phyloP scores from a whole-genome alignment of 2,329 filamentous ascomycete genomes.

The Nemania sp. region DNA sequence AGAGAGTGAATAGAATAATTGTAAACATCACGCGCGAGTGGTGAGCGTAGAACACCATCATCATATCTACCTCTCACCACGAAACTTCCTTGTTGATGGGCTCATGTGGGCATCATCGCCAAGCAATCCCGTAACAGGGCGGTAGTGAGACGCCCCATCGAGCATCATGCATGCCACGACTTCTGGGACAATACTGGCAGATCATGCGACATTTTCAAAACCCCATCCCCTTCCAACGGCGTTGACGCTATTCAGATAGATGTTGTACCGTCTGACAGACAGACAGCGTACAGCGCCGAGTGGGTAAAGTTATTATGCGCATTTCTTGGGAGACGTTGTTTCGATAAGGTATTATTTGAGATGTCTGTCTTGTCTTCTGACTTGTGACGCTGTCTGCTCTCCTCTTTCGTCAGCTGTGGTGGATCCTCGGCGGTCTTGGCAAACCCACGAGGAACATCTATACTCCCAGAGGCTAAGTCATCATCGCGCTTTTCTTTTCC shows the following conservation, averaged over 20 bases:
- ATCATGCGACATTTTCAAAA: conserved; percentile 24
- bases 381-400: conserved; percentile 2
- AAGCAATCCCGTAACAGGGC: not conserved
- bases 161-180: conserved; percentile 16
- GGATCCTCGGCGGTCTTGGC: conserved; percentile 35
- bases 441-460: conserved; percentile 34
- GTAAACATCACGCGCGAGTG: not conserved
- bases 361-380: too few relatives aligned
- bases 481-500: conserved; percentile 19
- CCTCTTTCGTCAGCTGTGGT: conserved; percentile 18
- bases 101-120: not conserved
- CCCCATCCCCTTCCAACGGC: not conserved
- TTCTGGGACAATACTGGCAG: conserved; percentile 14
- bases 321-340: conserved; percentile 10
- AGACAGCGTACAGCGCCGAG: conserved; percentile 5
- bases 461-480: not conserved
- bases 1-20: conserved; percentile 5
- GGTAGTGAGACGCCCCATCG: not conserved
- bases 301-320: conserved; percentile 15
- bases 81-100: too few relatives aligned
- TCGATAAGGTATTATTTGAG: conserved; percentile 23
- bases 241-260: conserved; percentile 9
- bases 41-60: not conserved
- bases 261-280: conserved; percentile 5
- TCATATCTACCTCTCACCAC: too few relatives aligned